Percentiles rank a stretch among this genome's conserved stretches.
Evolutionary conservation across 1,139 yeast species (phyloP).

Genomic region (Yamadazyma trypodendri): DNA sequence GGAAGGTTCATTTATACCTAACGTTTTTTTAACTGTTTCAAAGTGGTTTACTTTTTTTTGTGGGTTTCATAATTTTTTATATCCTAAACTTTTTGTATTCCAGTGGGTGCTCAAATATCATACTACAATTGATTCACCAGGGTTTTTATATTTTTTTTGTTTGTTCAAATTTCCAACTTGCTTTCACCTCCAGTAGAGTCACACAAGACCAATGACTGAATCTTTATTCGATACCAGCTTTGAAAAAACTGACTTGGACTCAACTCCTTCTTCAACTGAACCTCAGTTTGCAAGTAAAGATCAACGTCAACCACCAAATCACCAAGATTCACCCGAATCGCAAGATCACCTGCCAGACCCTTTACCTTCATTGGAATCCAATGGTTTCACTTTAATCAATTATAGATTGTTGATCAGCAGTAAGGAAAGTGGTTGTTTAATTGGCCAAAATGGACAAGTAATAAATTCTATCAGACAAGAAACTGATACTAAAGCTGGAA

Average conservation of each 20-base stretch:
- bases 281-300: conserved; percentile 4
- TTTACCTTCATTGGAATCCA: conserved; percentile 8
- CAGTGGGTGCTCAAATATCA: conserved; percentile 1
- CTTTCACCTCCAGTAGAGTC: neutral
- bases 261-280: conserved; percentile 21
- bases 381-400: conserved; percentile 45
- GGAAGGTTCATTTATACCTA: conserved; percentile 1
- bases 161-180: neutral
- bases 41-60: conserved; percentile 3
- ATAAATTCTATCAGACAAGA: conserved; percentile 76
- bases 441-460: conserved; percentile 82
- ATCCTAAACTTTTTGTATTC: conserved; percentile 1
- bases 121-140: neutral
- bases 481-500: conserved; percentile 85
- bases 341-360: conserved; percentile 1
- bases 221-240: conserved; percentile 32
- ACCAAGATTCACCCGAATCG: conserved; percentile 2
- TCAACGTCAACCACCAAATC: neutral
- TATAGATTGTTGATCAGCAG: conserved; percentile 75
- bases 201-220: conserved; percentile 34
- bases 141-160: neutral
- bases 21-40: neutral
- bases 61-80: conserved; percentile 2
- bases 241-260: conserved; percentile 17
- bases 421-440: conserved; percentile 88